Percentiles rank a stretch among this genome's conserved stretches.
Conservation (phyloP, 2,329 filamentous ascomycete species). For the Ascochyta rabiei region DNA sequence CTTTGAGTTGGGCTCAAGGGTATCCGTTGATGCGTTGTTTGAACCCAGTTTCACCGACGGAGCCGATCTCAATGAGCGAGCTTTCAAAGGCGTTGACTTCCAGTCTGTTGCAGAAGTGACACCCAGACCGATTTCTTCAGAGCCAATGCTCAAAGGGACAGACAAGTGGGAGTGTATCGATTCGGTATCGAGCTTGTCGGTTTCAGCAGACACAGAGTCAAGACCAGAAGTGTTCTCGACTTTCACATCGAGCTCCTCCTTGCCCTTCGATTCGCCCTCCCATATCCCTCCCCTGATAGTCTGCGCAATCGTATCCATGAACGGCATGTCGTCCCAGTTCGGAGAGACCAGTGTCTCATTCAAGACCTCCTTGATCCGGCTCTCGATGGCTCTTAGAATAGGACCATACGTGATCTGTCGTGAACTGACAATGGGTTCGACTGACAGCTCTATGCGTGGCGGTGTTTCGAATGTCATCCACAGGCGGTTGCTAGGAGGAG, state of each 20-base stretch:
- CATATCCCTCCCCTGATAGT: conserved; percentile 86
- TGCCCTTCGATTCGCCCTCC: conserved; percentile 47
- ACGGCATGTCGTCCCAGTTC: conserved; percentile 96
- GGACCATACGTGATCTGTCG: conserved; percentile 94
- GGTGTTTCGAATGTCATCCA: conserved; percentile 96
- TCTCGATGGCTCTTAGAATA: conserved; percentile 92
- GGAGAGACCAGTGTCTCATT: conserved; percentile 89
- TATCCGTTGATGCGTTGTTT: conserved; percentile 65
- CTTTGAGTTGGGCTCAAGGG: conserved; percentile 65
- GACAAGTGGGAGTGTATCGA: conserved; percentile 29
- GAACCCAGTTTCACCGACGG: conserved; percentile 72
- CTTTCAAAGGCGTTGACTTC: conserved; percentile 40
- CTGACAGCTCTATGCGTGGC: conserved; percentile 91
- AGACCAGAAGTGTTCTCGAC: conserved; percentile 11
- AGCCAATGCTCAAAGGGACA: conserved; percentile 28
- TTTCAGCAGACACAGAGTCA: conserved; percentile 22
- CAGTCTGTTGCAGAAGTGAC: conserved; percentile 35
- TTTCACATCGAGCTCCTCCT: conserved; percentile 21
- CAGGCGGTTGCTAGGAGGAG: conserved; percentile 91
- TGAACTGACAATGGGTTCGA: conserved; percentile 93
- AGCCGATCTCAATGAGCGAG: conserved; percentile 64
- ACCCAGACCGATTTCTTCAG: conserved; percentile 25
- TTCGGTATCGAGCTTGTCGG: conserved; percentile 30
- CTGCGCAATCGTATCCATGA: conserved; percentile 80
- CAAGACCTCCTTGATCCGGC: conserved; percentile 89